Conservation (phyloP, 768 basidiomycete genomes). For the Kwoniella heveanensis region DNA sequence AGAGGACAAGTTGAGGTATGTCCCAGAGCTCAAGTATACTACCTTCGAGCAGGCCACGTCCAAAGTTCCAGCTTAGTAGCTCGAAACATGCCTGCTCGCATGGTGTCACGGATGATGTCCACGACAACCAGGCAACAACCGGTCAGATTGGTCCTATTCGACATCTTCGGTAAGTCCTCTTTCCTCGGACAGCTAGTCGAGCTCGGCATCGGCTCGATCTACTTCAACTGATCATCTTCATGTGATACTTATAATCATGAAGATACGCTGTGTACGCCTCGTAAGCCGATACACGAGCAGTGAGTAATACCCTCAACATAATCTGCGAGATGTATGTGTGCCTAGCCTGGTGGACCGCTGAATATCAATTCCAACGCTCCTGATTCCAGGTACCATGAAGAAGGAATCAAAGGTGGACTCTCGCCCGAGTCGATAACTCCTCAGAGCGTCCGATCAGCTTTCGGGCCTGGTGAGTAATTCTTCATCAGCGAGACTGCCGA, state of each 20-base stretch:
- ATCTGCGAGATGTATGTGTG: not conserved
- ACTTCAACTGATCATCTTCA: not conserved
- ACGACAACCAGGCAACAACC: conserved; percentile 12
- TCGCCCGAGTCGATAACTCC: conserved; percentile 31
- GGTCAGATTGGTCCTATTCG: conserved; percentile 51
- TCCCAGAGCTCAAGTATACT: no score
- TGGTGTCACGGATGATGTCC: conserved; percentile 7
- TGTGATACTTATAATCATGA: not conserved
- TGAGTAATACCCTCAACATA: conserved; percentile 11
- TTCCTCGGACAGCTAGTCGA: no score
- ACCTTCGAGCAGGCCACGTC: no score
- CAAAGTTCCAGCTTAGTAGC: no score
- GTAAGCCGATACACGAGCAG: conserved; percentile 52
- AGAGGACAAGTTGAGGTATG: no score
- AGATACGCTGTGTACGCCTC: conserved; percentile 54
- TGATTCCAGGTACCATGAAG: conserved; percentile 46
- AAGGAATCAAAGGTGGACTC: conserved; percentile 46
- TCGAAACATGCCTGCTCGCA: no score
- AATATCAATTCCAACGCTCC: not conserved
- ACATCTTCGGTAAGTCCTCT: conserved; percentile 54
- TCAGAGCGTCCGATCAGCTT: conserved; percentile 37
- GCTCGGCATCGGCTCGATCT: no score
- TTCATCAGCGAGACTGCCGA: not conserved
- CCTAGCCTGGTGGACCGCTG: not conserved
- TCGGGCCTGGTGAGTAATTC: conserved; percentile 42